Percentiles rank a stretch among this genome's conserved stretches.
Conservation (phyloP, 2,329 filamentous ascomycete genomes). For the Scortechinia acanthostroma region DNA sequence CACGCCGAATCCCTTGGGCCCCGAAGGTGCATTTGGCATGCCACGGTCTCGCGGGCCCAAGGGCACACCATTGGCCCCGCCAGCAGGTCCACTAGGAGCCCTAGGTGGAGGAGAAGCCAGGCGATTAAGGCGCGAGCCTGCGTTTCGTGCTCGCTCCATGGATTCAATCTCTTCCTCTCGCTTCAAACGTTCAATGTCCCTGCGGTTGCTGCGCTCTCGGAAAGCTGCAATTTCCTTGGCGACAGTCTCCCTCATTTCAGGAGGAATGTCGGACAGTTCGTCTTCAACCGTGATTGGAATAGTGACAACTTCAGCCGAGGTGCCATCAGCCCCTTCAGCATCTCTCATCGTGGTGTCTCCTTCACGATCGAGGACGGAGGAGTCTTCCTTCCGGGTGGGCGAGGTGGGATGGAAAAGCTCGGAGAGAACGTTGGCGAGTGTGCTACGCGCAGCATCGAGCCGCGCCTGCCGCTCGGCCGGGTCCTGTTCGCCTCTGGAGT, state of each 20-base stretch:
- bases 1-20: slow-evolving; percentile 30
- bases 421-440: slow-evolving; percentile 61
- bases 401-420: slow-evolving; percentile 65
- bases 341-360: slow-evolving; percentile 69
- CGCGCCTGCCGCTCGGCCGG: slow-evolving; percentile 51
- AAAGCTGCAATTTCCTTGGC: slow-evolving; percentile 91
- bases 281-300: slow-evolving; percentile 84
- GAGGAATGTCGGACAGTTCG: slow-evolving; percentile 88
- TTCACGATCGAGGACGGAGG: slow-evolving; percentile 44
- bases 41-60: slow-evolving; percentile 56
- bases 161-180: slow-evolving; percentile 90
- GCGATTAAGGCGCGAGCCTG: slow-evolving; percentile 52
- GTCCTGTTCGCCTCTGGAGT: slow-evolving; percentile 52
- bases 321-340: slow-evolving; percentile 37
- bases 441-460: slow-evolving; percentile 61
- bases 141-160: slow-evolving; percentile 70
- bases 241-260: slow-evolving; percentile 91
- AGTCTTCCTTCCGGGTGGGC: slow-evolving; percentile 27
- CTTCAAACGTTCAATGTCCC: slow-evolving; percentile 80
- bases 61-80: slow-evolving; percentile 63
- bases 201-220: slow-evolving; percentile 79
- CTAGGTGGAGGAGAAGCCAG: slow-evolving; percentile 66
- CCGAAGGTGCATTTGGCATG: slow-evolving; percentile 68
- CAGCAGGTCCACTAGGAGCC: slow-evolving; percentile 4
- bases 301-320: slow-evolving; percentile 77